Conservation (phyloP, 768 basidiomycete genomes). For the Leucogyrophana mollusca region DNA sequence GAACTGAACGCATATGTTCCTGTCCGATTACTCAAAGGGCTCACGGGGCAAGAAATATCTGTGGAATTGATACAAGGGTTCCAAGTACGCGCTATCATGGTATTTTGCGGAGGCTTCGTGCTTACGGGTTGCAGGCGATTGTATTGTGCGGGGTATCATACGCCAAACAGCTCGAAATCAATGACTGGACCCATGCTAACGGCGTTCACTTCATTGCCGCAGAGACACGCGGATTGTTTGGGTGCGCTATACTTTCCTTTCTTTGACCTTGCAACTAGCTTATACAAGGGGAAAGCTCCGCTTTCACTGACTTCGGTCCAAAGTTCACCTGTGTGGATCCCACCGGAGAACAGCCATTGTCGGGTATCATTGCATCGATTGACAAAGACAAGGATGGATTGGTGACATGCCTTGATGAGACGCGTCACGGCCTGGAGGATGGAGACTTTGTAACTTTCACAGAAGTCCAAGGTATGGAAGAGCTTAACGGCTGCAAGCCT, state of each 20-base stretch:
- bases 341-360: conserved; percentile 93
- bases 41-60: conserved; percentile 72
- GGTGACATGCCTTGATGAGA: conserved; percentile 95
- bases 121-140: conserved; percentile 66
- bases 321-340: conserved; percentile 96
- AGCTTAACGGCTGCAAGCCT: conserved; percentile 88
- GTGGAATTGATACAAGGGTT: conserved; percentile 83
- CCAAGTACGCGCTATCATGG: conserved; percentile 56
- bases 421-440: conserved; percentile 97
- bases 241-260: conserved; percentile 46
- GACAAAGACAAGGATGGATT: conserved; percentile 85
- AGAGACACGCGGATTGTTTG: conserved; percentile 92
- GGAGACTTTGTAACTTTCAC: conserved; percentile 97
- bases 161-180: conserved; percentile 88
- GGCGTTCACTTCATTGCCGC: conserved; percentile 90
- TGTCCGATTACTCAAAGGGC: conserved; percentile 80
- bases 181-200: conserved; percentile 91
- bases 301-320: conserved; percentile 95
- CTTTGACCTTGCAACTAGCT: conserved; percentile 6
- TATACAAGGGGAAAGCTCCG: conserved; percentile 58
- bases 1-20: conserved; percentile 97
- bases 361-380: conserved; percentile 96
- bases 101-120: background rate
- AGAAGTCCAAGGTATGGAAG: conserved; percentile 93
- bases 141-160: conserved; percentile 80